Percentiles rank a stretch among this genome's conserved stretches.
Evolutionary conservation across 2,329 filamentous ascomycete species (phyloP).

Genomic region (Zasmidium citrigriseum): DNA sequence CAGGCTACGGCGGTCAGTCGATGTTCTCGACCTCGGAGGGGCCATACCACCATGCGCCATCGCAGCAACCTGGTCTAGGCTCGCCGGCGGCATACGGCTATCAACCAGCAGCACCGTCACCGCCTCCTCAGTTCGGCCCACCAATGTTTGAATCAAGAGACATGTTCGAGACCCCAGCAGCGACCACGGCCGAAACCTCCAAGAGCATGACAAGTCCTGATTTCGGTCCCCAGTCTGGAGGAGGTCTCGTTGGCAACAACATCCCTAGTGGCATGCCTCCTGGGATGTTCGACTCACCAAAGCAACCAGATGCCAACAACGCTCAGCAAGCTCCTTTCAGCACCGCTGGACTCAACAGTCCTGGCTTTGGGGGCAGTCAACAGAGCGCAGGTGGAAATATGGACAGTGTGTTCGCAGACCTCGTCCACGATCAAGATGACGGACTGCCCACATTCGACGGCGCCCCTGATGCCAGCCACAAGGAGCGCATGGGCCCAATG

Average conservation of each 20-base stretch:
- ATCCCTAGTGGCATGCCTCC: constrained; percentile 24
- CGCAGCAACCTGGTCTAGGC: constrained; percentile 25
- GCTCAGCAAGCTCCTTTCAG: constrained; percentile 19
- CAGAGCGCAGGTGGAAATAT: constrained; percentile 32
- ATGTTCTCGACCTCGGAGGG: constrained; percentile 28
- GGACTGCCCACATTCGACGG: constrained; percentile 25
- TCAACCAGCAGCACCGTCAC: constrained; percentile 16
- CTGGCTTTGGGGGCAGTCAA: constrained; percentile 34
- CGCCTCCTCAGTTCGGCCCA: constrained; percentile 28
- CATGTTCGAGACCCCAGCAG: constrained; percentile 30
- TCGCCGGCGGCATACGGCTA: constrained; percentile 30
- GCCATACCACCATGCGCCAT: constrained; percentile 9
- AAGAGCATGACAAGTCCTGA: constrained; percentile 15
- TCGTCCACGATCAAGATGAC: constrained; percentile 36
- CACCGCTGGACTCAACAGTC: constrained; percentile 30
- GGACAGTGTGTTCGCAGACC: constrained; percentile 38
- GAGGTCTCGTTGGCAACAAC: not conserved
- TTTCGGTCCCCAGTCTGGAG: constrained; percentile 9
- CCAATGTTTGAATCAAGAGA: constrained; percentile 25
- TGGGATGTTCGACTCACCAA: constrained; percentile 36
- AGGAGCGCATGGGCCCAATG: constrained; percentile 1
- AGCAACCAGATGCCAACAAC: constrained; percentile 17
- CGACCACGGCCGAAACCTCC: constrained; percentile 15
- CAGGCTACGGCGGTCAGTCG: constrained; percentile 29
- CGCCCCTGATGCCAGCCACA: constrained; percentile 20